Percentiles rank a stretch among this genome's conserved stretches.
Evolutionary conservation across 345 rosid genomes (phyloP).

Genomic region (Triadica sebifera): DNA sequence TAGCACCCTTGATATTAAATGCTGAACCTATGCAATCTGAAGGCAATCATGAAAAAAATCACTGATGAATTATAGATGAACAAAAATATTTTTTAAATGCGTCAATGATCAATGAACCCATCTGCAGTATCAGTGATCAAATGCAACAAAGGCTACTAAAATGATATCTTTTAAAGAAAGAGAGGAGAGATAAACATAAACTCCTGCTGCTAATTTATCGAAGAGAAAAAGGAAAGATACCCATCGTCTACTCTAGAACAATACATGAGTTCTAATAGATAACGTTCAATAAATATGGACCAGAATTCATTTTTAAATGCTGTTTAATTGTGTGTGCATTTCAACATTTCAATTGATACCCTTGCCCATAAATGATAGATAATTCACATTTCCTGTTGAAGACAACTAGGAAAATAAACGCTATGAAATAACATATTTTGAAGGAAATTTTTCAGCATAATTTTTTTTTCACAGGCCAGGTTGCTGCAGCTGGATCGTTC

Average conservation of each 20-base stretch:
- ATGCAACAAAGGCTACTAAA: not conserved
- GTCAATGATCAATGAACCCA: not conserved
- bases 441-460: not conserved
- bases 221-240: not conserved
- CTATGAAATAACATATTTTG: not conserved
- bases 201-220: not conserved
- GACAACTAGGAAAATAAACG: not conserved
- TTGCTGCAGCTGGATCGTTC: not conserved
- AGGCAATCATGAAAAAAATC: conserved; percentile 22
- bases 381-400: not conserved
- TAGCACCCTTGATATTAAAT: conserved; percentile 86
- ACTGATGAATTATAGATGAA: not conserved
- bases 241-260: not conserved
- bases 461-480: not conserved
- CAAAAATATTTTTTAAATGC: not conserved
- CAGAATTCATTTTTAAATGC: not conserved
- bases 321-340: not conserved
- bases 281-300: not conserved
- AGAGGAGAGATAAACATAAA: not conserved
- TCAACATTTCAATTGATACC: not conserved
- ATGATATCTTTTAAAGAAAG: not conserved
- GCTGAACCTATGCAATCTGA: conserved; percentile 99
- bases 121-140: not conserved
- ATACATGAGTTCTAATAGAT: too few species aligned
- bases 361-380: not conserved